Percentiles rank a stretch among this genome's conserved stretches.
phyloP scores from a whole-genome alignment of 1,284 basidiomycete species.

The Leccinum cinnamomeum region DNA sequence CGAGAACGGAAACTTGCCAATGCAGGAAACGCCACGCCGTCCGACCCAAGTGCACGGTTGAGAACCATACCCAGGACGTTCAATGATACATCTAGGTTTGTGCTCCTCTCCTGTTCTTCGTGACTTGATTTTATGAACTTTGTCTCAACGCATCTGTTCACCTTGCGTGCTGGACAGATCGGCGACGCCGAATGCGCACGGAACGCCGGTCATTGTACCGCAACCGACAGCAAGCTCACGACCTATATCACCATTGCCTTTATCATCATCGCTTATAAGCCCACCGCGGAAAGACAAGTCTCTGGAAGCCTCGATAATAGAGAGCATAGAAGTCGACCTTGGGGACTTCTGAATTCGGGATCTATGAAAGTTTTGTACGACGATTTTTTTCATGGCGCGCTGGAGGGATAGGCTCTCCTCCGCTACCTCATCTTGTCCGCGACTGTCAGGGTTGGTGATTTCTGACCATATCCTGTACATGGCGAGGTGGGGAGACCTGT shows the following conservation, averaged over 20 bases:
- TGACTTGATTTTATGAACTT: constrained; percentile 10
- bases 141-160: constrained; percentile 9
- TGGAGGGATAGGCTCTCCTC: neutral
- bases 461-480: neutral
- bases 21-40: constrained; percentile 44
- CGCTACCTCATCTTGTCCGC: neutral
- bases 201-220: constrained; percentile 32
- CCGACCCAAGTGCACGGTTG: constrained; percentile 62
- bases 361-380: neutral
- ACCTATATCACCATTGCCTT: constrained; percentile 45
- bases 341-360: constrained; percentile 61
- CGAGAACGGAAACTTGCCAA: constrained; percentile 60
- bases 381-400: constrained; percentile 1
- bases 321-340: constrained; percentile 71
- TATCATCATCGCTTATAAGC: constrained; percentile 30
- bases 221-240: constrained; percentile 30
- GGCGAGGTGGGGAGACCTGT: neutral
- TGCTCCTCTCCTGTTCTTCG: constrained; percentile 24
- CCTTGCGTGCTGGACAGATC: constrained; percentile 39
- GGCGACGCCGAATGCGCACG: constrained; percentile 45
- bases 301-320: constrained; percentile 59
- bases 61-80: constrained; percentile 57
- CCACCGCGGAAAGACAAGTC: constrained; percentile 41
- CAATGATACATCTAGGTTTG: constrained; percentile 51
- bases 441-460: neutral